Conservation (phyloP, 202 grass and related monocot genomes). For the Digitaria exilis region DNA sequence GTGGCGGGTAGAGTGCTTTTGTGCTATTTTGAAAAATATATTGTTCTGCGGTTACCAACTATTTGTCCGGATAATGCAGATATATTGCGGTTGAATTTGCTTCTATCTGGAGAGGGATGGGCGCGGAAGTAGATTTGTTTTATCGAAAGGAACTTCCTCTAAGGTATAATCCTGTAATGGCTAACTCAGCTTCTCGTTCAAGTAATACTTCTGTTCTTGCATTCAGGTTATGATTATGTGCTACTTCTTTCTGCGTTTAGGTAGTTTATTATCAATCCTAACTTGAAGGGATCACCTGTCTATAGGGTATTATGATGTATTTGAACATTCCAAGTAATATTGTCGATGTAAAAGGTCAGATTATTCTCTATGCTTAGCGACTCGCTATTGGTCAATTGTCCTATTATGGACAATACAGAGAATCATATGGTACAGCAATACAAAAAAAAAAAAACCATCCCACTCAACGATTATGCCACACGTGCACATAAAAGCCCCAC, state of each 20-base stretch:
- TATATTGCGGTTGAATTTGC: constrained; percentile 99
- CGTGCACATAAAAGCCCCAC: not conserved
- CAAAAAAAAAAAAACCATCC: not conserved
- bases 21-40: not conserved
- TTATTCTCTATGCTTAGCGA: not conserved
- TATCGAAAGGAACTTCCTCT: constrained; percentile 88
- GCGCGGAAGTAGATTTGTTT: constrained; percentile 82
- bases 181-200: not conserved
- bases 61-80: constrained; percentile 42
- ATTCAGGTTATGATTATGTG: not conserved
- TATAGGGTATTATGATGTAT: not conserved
- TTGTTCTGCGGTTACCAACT: not conserved
- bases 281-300: not conserved
- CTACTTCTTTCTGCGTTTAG: not conserved
- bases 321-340: not conserved
- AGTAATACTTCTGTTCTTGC: not conserved
- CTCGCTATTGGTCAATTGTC: not conserved
- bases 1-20: constrained; percentile 69
- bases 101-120: constrained; percentile 95
- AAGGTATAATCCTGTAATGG: constrained; percentile 51
- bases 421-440: not conserved
- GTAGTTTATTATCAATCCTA: not conserved
- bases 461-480: not conserved
- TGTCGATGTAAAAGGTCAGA: not conserved
- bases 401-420: not conserved